A percentile compares a stretch with the other conserved stretches of the same genome.
These are phyloP conservation scores for Talaromyces sp. DNA, from an alignment of 2,329 filamentous ascomycete species.

Conservation along the genomic window DNA sequence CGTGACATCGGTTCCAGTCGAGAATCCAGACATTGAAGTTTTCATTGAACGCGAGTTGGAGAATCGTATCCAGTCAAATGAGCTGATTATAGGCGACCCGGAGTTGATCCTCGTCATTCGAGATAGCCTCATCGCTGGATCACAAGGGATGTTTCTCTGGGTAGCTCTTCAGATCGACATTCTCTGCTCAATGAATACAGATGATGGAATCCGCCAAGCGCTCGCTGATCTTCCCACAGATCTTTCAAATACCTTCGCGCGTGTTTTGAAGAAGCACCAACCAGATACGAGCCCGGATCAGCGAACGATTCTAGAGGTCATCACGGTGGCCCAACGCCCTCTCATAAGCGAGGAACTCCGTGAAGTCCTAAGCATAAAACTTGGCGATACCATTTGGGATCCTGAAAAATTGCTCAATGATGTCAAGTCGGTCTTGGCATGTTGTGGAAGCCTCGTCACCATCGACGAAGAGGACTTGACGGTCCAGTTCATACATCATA, in stretches of 20 bases:
- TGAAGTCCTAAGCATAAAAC: background rate
- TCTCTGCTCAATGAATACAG: background rate
- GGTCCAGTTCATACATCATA: constrained; percentile 10
- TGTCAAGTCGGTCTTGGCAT: background rate
- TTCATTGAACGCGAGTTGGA: constrained; percentile 5
- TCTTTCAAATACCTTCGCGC: constrained; percentile 8
- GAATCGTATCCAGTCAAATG: background rate
- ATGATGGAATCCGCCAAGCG: constrained; percentile 7
- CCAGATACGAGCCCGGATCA: background rate
- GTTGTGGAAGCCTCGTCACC: constrained; percentile 6
- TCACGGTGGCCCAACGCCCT: background rate
- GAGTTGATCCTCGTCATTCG: background rate
- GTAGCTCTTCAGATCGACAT: constrained; percentile 4
- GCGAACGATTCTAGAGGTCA: background rate
- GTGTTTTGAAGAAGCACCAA: background rate
- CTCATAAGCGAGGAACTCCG: constrained; percentile 1
- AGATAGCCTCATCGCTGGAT: background rate
- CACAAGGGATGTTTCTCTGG: constrained; percentile 6
- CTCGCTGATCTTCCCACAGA: constrained; percentile 3
- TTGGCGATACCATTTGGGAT: background rate
- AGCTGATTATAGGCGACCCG: constrained; percentile 1
- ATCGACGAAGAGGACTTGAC: constrained; percentile 7
- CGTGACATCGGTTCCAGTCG: background rate
- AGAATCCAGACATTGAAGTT: background rate
- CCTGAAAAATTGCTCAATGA: background rate